Base-by-base conservation (phyloP, 176 grass and related monocot species). In the Triticum monococcum region DNA sequence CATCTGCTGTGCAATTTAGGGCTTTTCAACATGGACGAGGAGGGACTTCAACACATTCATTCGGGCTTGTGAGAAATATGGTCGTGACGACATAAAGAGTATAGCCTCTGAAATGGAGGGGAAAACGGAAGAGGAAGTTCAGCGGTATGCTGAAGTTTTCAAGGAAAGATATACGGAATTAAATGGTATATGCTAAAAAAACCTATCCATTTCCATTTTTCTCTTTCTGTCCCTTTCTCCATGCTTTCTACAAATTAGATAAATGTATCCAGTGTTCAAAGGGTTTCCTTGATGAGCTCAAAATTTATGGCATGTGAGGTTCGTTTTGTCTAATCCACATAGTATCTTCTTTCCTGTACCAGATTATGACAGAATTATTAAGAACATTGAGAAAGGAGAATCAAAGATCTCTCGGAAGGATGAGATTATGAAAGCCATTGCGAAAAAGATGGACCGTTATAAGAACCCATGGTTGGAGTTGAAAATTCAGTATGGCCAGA, bases 51-150 rank as follows among this genome's bases (percentile, higher is more conserved):
- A 95, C 86, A 87, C 93, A 57, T 95, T 95, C 76, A 88, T 89
- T 75, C 86, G 93, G 85, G 93, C 93, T 38, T 95, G 93, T 87
- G 93, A 95, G 86, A 95, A 95, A 83, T 92, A 92, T 84, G 93
- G 93, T 5, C 86, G 91, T 25, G 92, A 91, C 30, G 93, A 95
- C 59, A 91, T 92, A 87, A 90, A 85, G 50, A 90, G 43, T 84
- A 91, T 95, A 89, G 86, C 86, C 83, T 95, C 79, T 84, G 93
- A 95, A 83, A 92, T 92, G 93, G 93, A 95, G 68, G 88, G 93
- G 11, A 92, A 95, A 81, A 90, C 91, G 48, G 88, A 90, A 66
- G 90, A 95, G 50, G 93, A 95, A 83, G 93, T 95, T 12, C 81
- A 83, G 68, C 90, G 84, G 84, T 91, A 95, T 80, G 90, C 91